Conservation (phyloP, 768 basidiomycete species). For the Ramaria sp. region DNA sequence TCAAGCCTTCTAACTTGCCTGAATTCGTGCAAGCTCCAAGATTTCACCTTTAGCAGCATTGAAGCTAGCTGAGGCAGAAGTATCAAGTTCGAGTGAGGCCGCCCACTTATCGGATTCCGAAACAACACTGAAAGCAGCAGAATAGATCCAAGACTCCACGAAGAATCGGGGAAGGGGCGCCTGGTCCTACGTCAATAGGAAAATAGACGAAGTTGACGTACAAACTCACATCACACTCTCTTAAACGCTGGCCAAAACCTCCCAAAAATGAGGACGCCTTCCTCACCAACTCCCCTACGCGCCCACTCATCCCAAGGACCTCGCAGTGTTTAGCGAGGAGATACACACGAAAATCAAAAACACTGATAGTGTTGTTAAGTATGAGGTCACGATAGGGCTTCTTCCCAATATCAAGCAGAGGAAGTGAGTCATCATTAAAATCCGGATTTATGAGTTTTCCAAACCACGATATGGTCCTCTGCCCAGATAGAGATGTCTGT, state of each 20-base stretch:
- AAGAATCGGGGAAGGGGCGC: constrained; percentile 54
- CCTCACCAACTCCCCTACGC: constrained; percentile 57
- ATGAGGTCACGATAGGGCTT: constrained; percentile 89
- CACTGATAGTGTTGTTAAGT: constrained; percentile 78
- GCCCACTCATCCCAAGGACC: constrained; percentile 58
- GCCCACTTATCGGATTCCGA: constrained; percentile 73
- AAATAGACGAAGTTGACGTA: not conserved
- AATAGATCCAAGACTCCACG: constrained; percentile 90
- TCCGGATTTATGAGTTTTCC: constrained; percentile 66
- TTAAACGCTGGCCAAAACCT: constrained; percentile 62
- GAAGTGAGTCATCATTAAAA: constrained; percentile 65
- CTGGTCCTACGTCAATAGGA: constrained; percentile 21
- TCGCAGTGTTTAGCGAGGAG: constrained; percentile 78
- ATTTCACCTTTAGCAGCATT: constrained; percentile 83
- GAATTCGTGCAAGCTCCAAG: constrained; percentile 75
- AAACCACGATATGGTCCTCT: constrained; percentile 88
- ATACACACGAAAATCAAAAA: constrained; percentile 91
- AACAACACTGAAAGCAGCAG: constrained; percentile 74
- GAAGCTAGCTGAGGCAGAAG: constrained; percentile 36
- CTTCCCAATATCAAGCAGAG: constrained; percentile 65
- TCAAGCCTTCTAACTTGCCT: constrained; percentile 36
- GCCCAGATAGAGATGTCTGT: constrained; percentile 27
- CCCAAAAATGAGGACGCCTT: constrained; percentile 68
- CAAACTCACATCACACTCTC: constrained; percentile 56
- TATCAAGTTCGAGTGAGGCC: constrained; percentile 34